Percentiles rank a stretch among this genome's conserved stretches.
Conservation (phyloP, 129 eudicot species). For the Smallanthus sonchifolius region DNA sequence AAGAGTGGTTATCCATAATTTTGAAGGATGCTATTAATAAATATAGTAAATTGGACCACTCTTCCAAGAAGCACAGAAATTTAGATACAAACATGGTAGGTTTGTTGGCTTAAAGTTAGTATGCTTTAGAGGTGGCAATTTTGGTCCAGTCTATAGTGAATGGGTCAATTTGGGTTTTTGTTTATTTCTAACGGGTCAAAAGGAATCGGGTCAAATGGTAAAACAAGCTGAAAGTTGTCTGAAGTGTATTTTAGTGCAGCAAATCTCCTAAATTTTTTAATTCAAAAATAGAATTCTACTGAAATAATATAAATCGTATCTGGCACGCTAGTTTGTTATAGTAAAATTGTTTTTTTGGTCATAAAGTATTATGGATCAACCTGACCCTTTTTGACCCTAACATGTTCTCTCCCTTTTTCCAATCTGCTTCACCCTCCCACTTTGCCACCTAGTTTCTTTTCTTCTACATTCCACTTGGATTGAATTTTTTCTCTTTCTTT, state of each 20-base stretch:
- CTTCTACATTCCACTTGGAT: neutral
- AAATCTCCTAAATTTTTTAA: neutral
- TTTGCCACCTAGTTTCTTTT: conserved; percentile 8
- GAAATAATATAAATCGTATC: neutral
- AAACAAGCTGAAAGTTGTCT: neutral
- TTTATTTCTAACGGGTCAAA: neutral
- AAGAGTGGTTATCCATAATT: conserved; percentile 47
- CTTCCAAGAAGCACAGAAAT: conserved; percentile 25
- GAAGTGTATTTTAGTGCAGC: neutral
- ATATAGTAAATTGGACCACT: conserved; percentile 22
- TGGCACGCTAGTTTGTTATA: neutral
- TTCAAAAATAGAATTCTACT: neutral
- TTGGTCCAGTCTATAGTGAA: neutral
- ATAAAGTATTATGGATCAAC: neutral
- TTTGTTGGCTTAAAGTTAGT: neutral
- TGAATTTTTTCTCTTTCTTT: neutral
- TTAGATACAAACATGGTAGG: conserved; percentile 36
- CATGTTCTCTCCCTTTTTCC: neutral
- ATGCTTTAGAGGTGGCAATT: neutral
- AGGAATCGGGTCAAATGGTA: neutral
- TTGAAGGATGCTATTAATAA: conserved; percentile 40
- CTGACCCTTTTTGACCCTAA: neutral
- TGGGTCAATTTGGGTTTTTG: neutral
- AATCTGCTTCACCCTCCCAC: neutral
- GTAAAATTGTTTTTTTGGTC: neutral